These are phyloP conservation scores for Nasturtium officinale DNA, from an alignment of 345 rosid species.

Conservation along the genomic window DNA sequence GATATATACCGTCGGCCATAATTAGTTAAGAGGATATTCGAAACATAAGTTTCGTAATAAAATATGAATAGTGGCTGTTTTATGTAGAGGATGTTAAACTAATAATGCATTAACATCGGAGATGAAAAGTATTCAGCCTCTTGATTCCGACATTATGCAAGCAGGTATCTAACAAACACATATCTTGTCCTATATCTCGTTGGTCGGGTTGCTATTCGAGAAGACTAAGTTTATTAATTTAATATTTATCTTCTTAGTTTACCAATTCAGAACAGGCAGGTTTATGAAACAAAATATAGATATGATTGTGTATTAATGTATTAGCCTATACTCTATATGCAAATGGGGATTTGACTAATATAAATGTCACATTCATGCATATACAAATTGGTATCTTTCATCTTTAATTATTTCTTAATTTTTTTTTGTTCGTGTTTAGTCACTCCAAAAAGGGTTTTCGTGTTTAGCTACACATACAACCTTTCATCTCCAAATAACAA, in stretches of 20 bases:
- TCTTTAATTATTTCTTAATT: neutral
- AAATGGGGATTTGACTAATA: conserved; percentile 15
- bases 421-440: neutral
- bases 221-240: conserved; percentile 24
- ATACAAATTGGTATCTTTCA: conserved; percentile 16
- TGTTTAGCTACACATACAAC: conserved; percentile 19
- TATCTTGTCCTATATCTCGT: conserved; percentile 33
- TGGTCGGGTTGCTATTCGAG: conserved; percentile 41
- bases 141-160: conserved; percentile 38
- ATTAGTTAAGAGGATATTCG: conserved; percentile 10
- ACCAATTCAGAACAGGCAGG: conserved; percentile 30
- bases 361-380: conserved; percentile 29
- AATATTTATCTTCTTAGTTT: conserved; percentile 19
- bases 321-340: conserved; percentile 29
- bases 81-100: conserved; percentile 1
- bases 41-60: neutral
- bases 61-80: conserved; percentile 23
- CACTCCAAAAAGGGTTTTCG: neutral
- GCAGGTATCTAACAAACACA: conserved; percentile 37
- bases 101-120: neutral
- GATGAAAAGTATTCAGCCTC: conserved; percentile 17
- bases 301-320: conserved; percentile 17
- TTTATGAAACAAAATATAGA: neutral
- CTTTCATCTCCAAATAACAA: conserved; percentile 10
- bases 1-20: conserved; percentile 5